A percentile compares a stretch with the other conserved stretches of the same genome.
Evolutionary conservation across 169 alveolate genomes (phyloP).

Genomic region (Plasmodium fragile): DNA sequence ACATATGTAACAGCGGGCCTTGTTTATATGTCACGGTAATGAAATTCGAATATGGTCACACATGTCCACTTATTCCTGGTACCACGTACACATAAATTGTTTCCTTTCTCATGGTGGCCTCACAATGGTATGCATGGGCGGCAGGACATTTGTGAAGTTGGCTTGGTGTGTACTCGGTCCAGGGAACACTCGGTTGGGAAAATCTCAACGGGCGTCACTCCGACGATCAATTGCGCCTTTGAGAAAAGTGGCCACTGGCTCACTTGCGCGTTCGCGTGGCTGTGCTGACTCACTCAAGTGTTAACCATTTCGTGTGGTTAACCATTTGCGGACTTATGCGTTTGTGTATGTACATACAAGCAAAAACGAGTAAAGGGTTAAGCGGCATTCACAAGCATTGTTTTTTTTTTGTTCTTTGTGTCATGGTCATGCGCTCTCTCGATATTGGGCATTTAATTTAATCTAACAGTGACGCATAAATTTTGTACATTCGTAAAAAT

Average conservation of each 20-base stretch:
- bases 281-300: neutral
- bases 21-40: neutral
- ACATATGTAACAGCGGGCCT: neutral
- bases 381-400: neutral
- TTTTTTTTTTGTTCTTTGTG: neutral
- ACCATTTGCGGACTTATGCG: neutral
- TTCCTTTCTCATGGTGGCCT: neutral
- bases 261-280: neutral
- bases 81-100: neutral
- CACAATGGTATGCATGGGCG: neutral
- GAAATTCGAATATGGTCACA: neutral
- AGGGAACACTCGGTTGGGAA: neutral
- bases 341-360: constrained; percentile 1
- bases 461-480: neutral
- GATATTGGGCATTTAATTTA: neutral
- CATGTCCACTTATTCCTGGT: neutral
- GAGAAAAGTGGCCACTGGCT: neutral
- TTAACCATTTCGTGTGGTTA: neutral
- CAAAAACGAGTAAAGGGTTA: neutral
- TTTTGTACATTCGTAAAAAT: neutral
- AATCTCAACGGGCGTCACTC: neutral
- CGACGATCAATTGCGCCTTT: neutral
- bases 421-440: neutral
- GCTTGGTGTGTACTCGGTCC: neutral
- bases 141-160: neutral